Conservation (phyloP, 495 filamentous ascomycete species). For the Xylaria venustula region DNA sequence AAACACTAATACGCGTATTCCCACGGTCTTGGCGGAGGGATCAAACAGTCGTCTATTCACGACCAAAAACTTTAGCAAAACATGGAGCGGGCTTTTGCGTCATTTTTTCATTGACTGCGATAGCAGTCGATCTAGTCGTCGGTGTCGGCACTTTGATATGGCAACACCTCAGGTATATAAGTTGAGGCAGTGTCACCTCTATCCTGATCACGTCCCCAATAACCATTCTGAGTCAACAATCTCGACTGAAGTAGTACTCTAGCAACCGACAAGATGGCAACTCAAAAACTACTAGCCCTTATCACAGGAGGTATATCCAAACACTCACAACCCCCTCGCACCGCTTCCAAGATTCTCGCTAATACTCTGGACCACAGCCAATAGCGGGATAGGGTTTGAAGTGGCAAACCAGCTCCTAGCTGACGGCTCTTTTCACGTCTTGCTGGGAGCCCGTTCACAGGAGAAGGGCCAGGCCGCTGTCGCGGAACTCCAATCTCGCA, state of each 20-base stretch:
- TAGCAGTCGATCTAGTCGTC: not conserved
- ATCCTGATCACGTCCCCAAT: too few species aligned
- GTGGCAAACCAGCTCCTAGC: constrained; percentile 3
- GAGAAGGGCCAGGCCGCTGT: not conserved
- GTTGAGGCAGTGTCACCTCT: too few species aligned
- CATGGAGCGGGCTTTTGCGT: not conserved
- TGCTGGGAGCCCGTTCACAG: not conserved
- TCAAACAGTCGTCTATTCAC: not conserved
- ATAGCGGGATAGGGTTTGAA: constrained; percentile 1
- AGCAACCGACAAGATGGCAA: not conserved
- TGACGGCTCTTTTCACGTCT: not conserved
- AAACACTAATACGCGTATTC: constrained; percentile 2
- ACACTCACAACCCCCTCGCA: too few species aligned
- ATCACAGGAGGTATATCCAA: not conserved
- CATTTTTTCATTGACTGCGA: not conserved
- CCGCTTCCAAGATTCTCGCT: not conserved
- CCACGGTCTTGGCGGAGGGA: not conserved
- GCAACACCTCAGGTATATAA: not conserved
- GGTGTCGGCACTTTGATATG: not conserved
- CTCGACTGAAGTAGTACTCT: not conserved
- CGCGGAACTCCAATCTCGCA: not conserved
- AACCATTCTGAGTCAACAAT: not conserved
- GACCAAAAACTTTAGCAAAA: not conserved
- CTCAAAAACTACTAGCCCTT: not conserved
- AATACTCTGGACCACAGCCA: not conserved